Base-by-base conservation (phyloP, 176 grass and related monocot species). In the Raddia guianensis region DNA sequence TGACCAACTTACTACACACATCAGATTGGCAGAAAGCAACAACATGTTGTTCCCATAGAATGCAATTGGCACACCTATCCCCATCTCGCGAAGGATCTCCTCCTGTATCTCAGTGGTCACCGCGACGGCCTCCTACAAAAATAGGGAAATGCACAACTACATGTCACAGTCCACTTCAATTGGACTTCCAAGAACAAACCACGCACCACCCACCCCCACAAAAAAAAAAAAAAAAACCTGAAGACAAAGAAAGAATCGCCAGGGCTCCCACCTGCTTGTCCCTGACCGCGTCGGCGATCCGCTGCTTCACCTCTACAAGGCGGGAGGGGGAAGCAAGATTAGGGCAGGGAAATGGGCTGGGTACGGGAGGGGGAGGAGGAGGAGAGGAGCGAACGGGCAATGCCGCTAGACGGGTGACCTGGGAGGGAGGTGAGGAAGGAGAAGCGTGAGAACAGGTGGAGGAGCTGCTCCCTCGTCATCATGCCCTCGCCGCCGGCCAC, bases 71-170 rank as follows among this genome's bases (percentile, higher is more conserved):
- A 43, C 73, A 96, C 93, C 90, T 46, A 96, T 88, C 19, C 87
- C 93, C 93, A 96, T 92, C 83, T 92, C 90, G 2, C 66, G 78
- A 59, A 96, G 83, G 40, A 96, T 90, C 62, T 92, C 93, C 68
- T 96, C 93, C 74, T 96, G 93, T 80, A 96, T 90, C 47, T 80
- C 85, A 20, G 90, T 96, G 15, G 90, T 96, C 62, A 92, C 83
- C 8, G 90, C 93, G 33, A 96, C 90, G 12, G 93, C 93, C 67
- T 96, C 93, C 93, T 96, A 21, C 45, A 49, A 3, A 45, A 51
- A 63, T 5, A 70, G 12, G 18, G 54, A 61, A 57, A 49, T 9
- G 49, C 50, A 66, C 13, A 44, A 2, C 60, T 42, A 8, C 5
- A 49, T 52, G 11, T 7, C 11, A 49, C 40, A 19, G 76, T 66